Conservation (phyloP, 768 basidiomycete species). For the Phylloporus arenicola region DNA sequence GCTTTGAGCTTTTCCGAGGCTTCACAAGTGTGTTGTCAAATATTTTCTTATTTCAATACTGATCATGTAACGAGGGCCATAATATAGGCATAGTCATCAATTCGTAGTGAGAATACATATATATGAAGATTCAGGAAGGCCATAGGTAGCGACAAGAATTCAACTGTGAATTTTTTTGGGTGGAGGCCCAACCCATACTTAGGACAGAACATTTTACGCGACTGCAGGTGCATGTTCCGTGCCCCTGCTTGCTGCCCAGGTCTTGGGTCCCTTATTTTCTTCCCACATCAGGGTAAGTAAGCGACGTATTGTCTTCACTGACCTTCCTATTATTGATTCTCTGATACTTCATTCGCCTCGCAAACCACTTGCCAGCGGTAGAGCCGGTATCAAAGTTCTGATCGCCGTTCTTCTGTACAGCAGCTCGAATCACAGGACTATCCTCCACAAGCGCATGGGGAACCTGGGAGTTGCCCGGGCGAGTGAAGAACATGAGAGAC, state of each 20-base stretch:
- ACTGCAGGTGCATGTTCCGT: constrained; percentile 26
- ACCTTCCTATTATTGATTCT: constrained; percentile 40
- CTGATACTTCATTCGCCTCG: constrained; percentile 37
- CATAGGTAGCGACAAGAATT: too few species aligned
- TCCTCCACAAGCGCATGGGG: constrained; percentile 49
- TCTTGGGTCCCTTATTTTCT: constrained; percentile 23
- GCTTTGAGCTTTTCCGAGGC: background rate
- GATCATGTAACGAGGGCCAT: too few species aligned
- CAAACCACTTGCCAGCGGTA: constrained; percentile 40
- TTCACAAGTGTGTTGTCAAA: too few species aligned
- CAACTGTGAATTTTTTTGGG: too few species aligned
- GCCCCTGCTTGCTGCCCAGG: constrained; percentile 28
- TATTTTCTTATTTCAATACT: too few species aligned
- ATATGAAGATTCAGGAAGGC: background rate
- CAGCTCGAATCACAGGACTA: constrained; percentile 46
- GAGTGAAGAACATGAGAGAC: constrained; percentile 66
- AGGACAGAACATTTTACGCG: constrained; percentile 3
- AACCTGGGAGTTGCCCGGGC: constrained; percentile 49
- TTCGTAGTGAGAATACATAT: background rate
- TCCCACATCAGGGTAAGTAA: background rate
- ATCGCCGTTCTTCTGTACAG: constrained; percentile 33
- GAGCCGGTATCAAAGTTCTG: constrained; percentile 33
- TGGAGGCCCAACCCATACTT: too few species aligned
- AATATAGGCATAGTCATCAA: background rate
- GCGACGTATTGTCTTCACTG: constrained; percentile 4